Percentiles rank a stretch among this genome's conserved stretches.
These are phyloP conservation scores for Oidiodendron maius DNA, from an alignment of 495 filamentous ascomycete species.

Conservation along the genomic window DNA sequence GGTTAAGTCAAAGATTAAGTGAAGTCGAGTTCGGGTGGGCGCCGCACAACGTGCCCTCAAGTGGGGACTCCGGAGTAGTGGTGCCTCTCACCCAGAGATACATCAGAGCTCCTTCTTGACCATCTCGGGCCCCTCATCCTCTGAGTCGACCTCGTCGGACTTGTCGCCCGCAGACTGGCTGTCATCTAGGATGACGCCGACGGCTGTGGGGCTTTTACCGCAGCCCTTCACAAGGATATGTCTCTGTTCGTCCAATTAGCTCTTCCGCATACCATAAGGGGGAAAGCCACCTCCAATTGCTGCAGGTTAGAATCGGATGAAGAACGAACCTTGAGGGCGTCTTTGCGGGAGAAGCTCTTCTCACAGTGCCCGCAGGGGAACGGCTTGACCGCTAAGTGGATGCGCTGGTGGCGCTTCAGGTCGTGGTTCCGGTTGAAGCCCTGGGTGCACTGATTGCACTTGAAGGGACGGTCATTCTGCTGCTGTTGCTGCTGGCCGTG, in stretches of 20 bases:
- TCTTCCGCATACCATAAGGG: neutral
- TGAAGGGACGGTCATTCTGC: conserved; percentile 81
- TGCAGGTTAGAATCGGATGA: conserved; percentile 9
- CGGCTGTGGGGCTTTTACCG: conserved; percentile 34
- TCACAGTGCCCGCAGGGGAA: conserved; percentile 89
- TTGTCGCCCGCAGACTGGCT: conserved; percentile 21
- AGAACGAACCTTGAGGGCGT: conserved; percentile 80
- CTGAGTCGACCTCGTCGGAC: conserved; percentile 16
- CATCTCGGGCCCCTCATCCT: conserved; percentile 19
- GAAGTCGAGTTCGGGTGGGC: no score
- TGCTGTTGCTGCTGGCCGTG: conserved; percentile 40
- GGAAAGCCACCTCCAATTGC: conserved; percentile 9
- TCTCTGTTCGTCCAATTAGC: conserved; percentile 51
- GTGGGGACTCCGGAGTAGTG: no score
- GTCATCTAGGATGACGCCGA: conserved; percentile 13
- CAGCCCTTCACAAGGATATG: conserved; percentile 94
- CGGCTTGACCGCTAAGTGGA: conserved; percentile 92
- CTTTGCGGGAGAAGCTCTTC: conserved; percentile 95
- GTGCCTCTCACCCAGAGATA: neutral
- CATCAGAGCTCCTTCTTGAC: conserved; percentile 23
- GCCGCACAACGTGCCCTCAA: no score
- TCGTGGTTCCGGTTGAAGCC: conserved; percentile 98
- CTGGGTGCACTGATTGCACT: conserved; percentile 86
- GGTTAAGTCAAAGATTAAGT: no score
- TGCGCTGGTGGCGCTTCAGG: conserved; percentile 90